Percentiles rank a stretch among this genome's conserved stretches.
Evolutionary conservation across 345 rosid species (phyloP).

Genomic region (Linum usitatissimum): DNA sequence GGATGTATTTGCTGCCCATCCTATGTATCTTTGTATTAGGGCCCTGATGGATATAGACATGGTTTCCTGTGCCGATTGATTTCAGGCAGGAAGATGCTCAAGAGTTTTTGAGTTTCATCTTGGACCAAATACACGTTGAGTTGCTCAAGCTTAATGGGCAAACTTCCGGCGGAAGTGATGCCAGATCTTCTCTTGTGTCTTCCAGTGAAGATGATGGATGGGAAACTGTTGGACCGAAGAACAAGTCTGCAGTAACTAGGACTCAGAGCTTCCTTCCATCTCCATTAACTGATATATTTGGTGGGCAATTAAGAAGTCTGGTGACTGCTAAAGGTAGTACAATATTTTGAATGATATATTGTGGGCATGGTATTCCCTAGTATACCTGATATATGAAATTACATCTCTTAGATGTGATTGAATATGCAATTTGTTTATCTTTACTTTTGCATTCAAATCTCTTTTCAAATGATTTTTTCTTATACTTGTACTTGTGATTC

Average conservation of each 20-base stretch:
- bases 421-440: no score
- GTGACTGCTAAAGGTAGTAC: conserved; percentile 68
- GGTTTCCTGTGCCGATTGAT: conserved; percentile 6
- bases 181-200: conserved; percentile 43
- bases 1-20: neutral
- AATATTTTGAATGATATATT: neutral
- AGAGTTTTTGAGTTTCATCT: conserved; percentile 78
- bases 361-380: no score
- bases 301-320: conserved; percentile 67
- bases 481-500: conserved; percentile 4
- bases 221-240: conserved; percentile 95
- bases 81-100: conserved; percentile 99
- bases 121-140: conserved; percentile 91
- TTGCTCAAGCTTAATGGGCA: conserved; percentile 59
- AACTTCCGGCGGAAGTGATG: conserved; percentile 21
- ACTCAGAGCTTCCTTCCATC: conserved; percentile 70
- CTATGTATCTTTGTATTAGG: neutral
- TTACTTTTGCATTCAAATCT: no score
- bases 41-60: conserved; percentile 1
- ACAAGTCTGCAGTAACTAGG: conserved; percentile 81
- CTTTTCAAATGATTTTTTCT: neutral
- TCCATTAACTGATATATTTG: conserved; percentile 73
- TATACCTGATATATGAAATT: no score
- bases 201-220: conserved; percentile 76
- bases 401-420: no score